phyloP scores from a whole-genome alignment of 2,329 filamentous ascomycete species.

The Byssothecium circinans region DNA sequence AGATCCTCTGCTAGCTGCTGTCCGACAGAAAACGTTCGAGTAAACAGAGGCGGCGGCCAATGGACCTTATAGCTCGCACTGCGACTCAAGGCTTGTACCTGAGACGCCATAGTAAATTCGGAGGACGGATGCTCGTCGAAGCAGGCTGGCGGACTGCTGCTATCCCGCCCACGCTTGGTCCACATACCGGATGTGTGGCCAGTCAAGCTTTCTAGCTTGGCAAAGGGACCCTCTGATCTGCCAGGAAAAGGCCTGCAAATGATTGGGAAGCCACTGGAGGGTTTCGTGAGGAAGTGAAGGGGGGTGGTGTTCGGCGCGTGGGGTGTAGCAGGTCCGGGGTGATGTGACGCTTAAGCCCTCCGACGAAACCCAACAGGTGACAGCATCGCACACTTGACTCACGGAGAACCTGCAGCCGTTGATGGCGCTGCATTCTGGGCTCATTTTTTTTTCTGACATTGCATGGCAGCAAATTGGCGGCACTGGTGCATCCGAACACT shows the following conservation, averaged over 20 bases:
- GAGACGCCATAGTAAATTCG: slow-evolving; percentile 43
- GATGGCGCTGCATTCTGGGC: slow-evolving; percentile 12
- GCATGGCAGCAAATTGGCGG: slow-evolving; percentile 35
- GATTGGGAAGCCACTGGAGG: slow-evolving; percentile 32
- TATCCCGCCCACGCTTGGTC: slow-evolving; percentile 37
- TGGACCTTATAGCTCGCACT: slow-evolving; percentile 41
- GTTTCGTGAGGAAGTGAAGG: slow-evolving; percentile 22
- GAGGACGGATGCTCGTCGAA: slow-evolving; percentile 40
- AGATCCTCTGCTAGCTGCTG: slow-evolving; percentile 40
- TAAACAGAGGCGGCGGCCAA: slow-evolving; percentile 42
- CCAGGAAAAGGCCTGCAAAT: slow-evolving; percentile 27
- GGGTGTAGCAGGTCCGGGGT: slow-evolving; percentile 42
- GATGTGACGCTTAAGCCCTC: slow-evolving; percentile 38
- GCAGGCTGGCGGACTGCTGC: slow-evolving; percentile 31
- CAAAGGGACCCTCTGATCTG: slow-evolving; percentile 30
- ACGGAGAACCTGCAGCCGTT: slow-evolving; percentile 37
- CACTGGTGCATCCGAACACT: slow-evolving; percentile 28
- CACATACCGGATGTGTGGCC: slow-evolving; percentile 32
- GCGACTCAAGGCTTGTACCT: slow-evolving; percentile 36
- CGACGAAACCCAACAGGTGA: slow-evolving; percentile 40
- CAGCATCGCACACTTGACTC: slow-evolving; percentile 30
- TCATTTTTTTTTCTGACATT: slow-evolving; percentile 13
- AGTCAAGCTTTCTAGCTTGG: slow-evolving; percentile 38
- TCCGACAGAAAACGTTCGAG: slow-evolving; percentile 41
- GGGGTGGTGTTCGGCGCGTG: slow-evolving; percentile 34